A percentile compares a stretch with the other conserved stretches of the same genome.
Conservation (phyloP, 192 early-diverging fungal species). For the Paraglomus brasilianum region DNA sequence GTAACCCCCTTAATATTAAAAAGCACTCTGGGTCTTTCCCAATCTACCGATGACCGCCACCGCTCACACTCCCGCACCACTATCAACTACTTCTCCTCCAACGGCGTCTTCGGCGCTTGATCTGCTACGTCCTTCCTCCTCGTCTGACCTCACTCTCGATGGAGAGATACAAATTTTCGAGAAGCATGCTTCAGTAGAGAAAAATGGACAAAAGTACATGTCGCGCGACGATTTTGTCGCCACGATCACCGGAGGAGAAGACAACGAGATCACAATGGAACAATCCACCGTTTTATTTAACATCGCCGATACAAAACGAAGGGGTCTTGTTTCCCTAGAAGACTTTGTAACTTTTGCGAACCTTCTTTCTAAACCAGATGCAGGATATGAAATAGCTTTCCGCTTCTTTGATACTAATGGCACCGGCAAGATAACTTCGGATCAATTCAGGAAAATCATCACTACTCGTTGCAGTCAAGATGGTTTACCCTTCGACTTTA, state of each 20-base stretch:
- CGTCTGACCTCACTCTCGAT: slow-evolving; percentile 26
- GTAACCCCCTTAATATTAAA: too few species aligned
- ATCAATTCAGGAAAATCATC: slow-evolving; percentile 68
- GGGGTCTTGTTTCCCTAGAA: slow-evolving; percentile 51
- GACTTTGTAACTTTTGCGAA: slow-evolving; percentile 67
- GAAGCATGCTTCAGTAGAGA: slow-evolving; percentile 50
- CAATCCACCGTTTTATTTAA: slow-evolving; percentile 59
- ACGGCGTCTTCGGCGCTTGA: too few species aligned
- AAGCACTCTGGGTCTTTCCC: too few species aligned
- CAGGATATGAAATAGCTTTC: slow-evolving; percentile 73
- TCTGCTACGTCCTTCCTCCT: too few species aligned
- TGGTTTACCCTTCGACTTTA: slow-evolving; percentile 66
- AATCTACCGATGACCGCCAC: too few species aligned
- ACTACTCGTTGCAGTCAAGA: slow-evolving; percentile 50
- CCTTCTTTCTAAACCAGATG: slow-evolving; percentile 62
- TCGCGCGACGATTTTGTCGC: slow-evolving; percentile 57
- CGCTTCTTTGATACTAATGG: slow-evolving; percentile 61
- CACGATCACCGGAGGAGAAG: slow-evolving; percentile 55
- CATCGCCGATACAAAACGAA: slow-evolving; percentile 53
- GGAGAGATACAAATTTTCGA: slow-evolving; percentile 50
- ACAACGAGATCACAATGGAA: slow-evolving; percentile 53
- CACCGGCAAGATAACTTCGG: slow-evolving; percentile 60
- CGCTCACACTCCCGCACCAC: too few species aligned
- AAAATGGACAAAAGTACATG: slow-evolving; percentile 55
- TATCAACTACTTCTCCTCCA: too few species aligned